phyloP scores from a whole-genome alignment of 257 asterid species.

The Ocimum tenuiflorum region DNA sequence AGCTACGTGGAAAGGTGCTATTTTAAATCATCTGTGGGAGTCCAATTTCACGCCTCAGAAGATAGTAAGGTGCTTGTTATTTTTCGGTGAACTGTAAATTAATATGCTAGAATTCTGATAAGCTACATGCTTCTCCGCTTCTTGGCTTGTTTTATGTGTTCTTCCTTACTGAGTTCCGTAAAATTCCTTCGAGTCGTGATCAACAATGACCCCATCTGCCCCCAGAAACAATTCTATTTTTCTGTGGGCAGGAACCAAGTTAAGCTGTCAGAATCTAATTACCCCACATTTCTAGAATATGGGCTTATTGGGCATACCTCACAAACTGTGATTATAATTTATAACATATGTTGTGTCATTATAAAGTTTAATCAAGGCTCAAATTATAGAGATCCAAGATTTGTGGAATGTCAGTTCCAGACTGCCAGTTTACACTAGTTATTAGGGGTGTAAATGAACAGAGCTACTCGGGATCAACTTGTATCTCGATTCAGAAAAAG shows the following conservation, averaged over 20 bases:
- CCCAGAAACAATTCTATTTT: neutral
- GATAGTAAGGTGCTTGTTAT: constrained; percentile 53
- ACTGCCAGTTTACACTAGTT: too few species aligned
- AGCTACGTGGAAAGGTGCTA: constrained; percentile 84
- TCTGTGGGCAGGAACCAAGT: neutral
- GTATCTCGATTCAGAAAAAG: too few species aligned
- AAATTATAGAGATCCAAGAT: too few species aligned
- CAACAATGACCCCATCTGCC: neutral
- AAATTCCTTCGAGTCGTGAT: neutral
- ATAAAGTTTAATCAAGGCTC: neutral
- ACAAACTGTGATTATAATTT: neutral
- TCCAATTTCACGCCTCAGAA: constrained; percentile 91
- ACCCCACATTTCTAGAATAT: neutral
- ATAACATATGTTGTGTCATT: neutral
- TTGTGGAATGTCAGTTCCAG: too few species aligned
- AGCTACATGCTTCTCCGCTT: neutral
- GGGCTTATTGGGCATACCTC: neutral
- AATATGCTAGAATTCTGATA: constrained; percentile 4
- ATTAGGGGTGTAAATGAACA: too few species aligned
- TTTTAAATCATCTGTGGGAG: constrained; percentile 90
- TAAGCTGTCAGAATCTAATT: neutral
- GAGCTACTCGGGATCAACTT: too few species aligned
- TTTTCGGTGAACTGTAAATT: neutral
- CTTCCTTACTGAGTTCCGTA: neutral
- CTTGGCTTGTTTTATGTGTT: constrained; percentile 2